Conservation (phyloP, 495 filamentous ascomycete genomes). For the Daldinia concentrica region DNA sequence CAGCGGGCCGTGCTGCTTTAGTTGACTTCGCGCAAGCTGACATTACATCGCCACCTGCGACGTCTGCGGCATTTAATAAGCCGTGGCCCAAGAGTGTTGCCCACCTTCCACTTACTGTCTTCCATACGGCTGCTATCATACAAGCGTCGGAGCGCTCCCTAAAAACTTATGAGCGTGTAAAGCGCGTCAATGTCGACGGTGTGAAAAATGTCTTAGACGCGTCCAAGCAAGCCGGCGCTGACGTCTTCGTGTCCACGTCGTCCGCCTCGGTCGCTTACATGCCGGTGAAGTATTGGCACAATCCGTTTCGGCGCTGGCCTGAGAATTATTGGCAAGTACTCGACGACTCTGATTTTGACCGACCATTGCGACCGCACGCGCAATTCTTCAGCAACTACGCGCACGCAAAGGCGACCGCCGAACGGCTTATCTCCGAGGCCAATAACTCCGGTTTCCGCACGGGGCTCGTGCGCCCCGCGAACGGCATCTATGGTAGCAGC, state of each 20-base stretch:
- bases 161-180: conserved; percentile 55
- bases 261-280: conserved; percentile 61
- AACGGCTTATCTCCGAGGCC: conserved; percentile 59
- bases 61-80: conserved; percentile 58
- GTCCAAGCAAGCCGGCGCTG: conserved; percentile 57
- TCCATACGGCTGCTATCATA: conserved; percentile 66
- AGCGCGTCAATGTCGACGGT: conserved; percentile 67
- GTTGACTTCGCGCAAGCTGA: conserved; percentile 62
- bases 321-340: conserved; percentile 54
- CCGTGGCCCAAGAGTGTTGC: conserved; percentile 60
- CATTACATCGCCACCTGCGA: conserved; percentile 58
- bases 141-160: conserved; percentile 58
- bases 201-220: conserved; percentile 65
- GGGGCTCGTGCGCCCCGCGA: conserved; percentile 65
- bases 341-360: conserved; percentile 57
- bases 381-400: conserved; percentile 67
- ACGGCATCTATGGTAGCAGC: conserved; percentile 63
- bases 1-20: conserved; percentile 46
- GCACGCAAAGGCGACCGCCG: conserved; percentile 63
- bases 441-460: conserved; percentile 62
- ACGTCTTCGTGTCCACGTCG: conserved; percentile 68
- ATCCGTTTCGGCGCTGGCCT: conserved; percentile 57
- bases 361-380: conserved; percentile 55
- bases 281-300: conserved; percentile 58
- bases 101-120: conserved; percentile 63